These are phyloP conservation scores for Zasmidium citrigriseum DNA, from an alignment of 2,329 filamentous ascomycete genomes.

Conservation along the genomic window DNA sequence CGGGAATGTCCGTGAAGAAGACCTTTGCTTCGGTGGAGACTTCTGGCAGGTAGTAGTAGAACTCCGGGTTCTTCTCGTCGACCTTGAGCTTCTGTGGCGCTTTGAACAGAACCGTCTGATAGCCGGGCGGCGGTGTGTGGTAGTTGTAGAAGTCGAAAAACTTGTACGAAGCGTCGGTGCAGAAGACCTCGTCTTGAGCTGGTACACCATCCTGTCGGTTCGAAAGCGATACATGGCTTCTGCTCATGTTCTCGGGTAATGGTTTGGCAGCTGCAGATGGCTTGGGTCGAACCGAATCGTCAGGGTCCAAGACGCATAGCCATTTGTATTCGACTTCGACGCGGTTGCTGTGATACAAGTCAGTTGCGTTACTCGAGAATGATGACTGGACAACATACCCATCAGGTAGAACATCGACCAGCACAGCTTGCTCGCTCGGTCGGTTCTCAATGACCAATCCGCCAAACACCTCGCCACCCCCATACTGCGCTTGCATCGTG, in stretches of 20 bases:
- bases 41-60: conserved; percentile 88
- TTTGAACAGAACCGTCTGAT: conserved; percentile 41
- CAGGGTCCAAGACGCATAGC: conserved; percentile 70
- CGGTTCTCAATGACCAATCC: conserved; percentile 85
- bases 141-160: conserved; percentile 71
- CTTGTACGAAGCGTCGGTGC: conserved; percentile 47
- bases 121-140: conserved; percentile 38
- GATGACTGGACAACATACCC: conserved; percentile 59
- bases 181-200: conserved; percentile 49
- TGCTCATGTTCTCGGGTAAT: conserved; percentile 57
- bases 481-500: conserved; percentile 82
- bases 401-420: conserved; percentile 81
- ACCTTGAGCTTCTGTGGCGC: conserved; percentile 62
- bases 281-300: conserved; percentile 71
- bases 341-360: conserved; percentile 56
- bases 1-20: conserved; percentile 82
- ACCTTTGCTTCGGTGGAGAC: conserved; percentile 86
- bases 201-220: conserved; percentile 54
- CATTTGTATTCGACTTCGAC: conserved; percentile 85
- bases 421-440: conserved; percentile 69
- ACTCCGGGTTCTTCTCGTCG: conserved; percentile 70
- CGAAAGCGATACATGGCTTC: conserved; percentile 46
- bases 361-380: conserved; percentile 3
- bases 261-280: conserved; percentile 72
- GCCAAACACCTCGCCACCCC: conserved; percentile 85